Evolutionary conservation across 2,329 filamentous ascomycete genomes (phyloP), one percentile per base, ranked within the genome.

Genomic region (Scortechinia acanthostroma): DNA sequence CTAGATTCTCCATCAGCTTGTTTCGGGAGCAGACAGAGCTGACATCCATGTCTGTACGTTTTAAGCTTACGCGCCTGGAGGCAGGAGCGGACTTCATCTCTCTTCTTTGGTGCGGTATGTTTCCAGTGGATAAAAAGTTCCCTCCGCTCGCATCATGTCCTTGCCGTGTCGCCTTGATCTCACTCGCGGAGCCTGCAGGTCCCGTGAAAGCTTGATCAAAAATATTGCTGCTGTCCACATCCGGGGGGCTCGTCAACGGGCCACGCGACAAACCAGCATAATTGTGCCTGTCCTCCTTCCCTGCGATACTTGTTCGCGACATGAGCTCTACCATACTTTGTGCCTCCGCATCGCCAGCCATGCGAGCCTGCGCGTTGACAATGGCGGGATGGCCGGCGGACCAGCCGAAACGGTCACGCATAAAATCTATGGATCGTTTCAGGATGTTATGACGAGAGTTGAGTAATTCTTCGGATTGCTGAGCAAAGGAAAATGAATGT

Each of bases 401-500:
- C 84, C 89, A 91, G 51, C 87, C 87, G 64, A 94, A 77, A 51
- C 88, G 87, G 59, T 96, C 90, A 58, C 88, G 86, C 86, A 98
- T 94, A 58, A 97, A 96, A 62, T 97, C 93, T 58, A 96, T 84
- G 5, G 91, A 95, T 48, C 91, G 79, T 66, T 95, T 95, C 56
- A 98, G 63, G 23, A 95, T 86, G 70, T 89, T 95, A 61, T 97
- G 91, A 45, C 93, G 85, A 61, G 80, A 95, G 60, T 95, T 88
- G 46, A 97, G 74, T 50, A 89, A 82, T 50, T 97, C 91, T 58
- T 95, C 91, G 2, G 91, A 91, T 64, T 95, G 91, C 54, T 95
- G 88, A 33, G 93, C 89, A 63, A 98, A 98, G 13, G 91, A 97
- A 68, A 98, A 98, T 2, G 93, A 98, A 64, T 98, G 93, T 42